A percentile compares a stretch with the other conserved stretches of the same genome.
phyloP scores from a whole-genome alignment of 768 basidiomycete species.

The Xerocomus brunneocitrinus region DNA sequence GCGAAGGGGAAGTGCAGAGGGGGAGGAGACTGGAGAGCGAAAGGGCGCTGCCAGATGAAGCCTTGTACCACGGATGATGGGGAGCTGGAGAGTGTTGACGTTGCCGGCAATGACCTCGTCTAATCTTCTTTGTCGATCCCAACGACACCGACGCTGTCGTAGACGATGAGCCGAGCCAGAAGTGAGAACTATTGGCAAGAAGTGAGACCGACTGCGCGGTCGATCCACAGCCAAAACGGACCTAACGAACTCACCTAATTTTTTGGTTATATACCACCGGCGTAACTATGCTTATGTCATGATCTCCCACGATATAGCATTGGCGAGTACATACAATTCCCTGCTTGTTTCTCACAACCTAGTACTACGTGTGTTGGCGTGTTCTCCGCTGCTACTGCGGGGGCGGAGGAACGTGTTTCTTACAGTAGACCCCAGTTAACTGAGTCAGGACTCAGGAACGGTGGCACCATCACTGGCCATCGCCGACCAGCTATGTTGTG shows the following conservation, averaged over 20 bases:
- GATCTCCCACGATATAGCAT: conserved; percentile 18
- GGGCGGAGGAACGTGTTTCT: background rate
- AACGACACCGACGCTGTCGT: conserved; percentile 43
- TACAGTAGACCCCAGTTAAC: background rate
- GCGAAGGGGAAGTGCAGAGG: conserved; percentile 28
- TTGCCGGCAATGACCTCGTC: conserved; percentile 29
- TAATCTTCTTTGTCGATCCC: conserved; percentile 31
- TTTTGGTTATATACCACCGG: conserved; percentile 24
- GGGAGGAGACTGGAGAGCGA: conserved; percentile 17
- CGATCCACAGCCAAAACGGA: conserved; percentile 42
- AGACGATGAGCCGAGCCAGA: conserved; percentile 31
- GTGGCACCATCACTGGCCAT: conserved; percentile 18
- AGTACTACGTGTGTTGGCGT: no score
- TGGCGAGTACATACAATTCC: conserved; percentile 6
- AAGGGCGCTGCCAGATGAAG: conserved; percentile 10
- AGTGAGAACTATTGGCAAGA: conserved; percentile 33
- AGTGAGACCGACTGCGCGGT: conserved; percentile 42
- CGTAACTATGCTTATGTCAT: conserved; percentile 21
- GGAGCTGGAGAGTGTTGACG: conserved; percentile 12
- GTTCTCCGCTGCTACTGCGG: no score
- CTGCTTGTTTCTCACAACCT: background rate
- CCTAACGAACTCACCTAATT: conserved; percentile 17
- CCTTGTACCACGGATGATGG: conserved; percentile 15
- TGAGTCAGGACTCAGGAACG: conserved; percentile 15
- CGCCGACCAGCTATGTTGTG: conserved; percentile 13